Conservation (phyloP, 495 filamentous ascomycete genomes). For the Chaetomidium leptoderma region DNA sequence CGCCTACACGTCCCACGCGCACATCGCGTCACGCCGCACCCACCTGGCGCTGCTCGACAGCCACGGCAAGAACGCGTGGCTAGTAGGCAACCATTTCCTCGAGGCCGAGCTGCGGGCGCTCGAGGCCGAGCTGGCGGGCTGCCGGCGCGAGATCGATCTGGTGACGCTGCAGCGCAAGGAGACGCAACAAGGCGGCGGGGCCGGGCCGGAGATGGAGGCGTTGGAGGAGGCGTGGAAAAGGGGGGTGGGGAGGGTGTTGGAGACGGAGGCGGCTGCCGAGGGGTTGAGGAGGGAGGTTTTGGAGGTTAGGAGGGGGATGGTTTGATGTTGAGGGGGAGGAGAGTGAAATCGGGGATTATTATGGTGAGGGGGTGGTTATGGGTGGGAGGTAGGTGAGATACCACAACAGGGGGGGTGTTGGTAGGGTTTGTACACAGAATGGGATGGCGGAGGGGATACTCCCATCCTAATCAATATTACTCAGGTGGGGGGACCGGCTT, state of each 20-base stretch:
- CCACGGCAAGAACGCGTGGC: constrained; percentile 86
- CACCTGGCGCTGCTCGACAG: constrained; percentile 72
- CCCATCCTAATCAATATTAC: too few species aligned
- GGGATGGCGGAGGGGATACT: too few species aligned
- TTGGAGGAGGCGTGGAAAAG: constrained; percentile 70
- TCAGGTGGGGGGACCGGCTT: too few species aligned
- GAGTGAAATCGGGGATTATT: not conserved
- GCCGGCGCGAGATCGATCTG: constrained; percentile 60
- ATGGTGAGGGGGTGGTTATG: too few species aligned
- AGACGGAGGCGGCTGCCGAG: constrained; percentile 74
- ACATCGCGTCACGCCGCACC: constrained; percentile 60
- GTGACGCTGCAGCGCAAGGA: constrained; percentile 66
- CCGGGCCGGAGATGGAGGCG: constrained; percentile 59
- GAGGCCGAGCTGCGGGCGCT: constrained; percentile 65
- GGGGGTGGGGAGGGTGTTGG: constrained; percentile 66
- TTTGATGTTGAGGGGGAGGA: not conserved
- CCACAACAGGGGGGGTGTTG: not conserved
- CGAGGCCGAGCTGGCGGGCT: constrained; percentile 72
- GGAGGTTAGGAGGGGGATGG: constrained; percentile 29
- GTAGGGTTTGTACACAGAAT: too few species aligned
- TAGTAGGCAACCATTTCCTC: constrained; percentile 73
- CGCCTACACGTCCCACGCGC: constrained; percentile 62
- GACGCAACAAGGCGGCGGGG: constrained; percentile 53
- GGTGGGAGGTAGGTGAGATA: not conserved
- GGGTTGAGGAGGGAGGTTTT: constrained; percentile 49